These are phyloP conservation scores for Nasturtium officinale DNA, from an alignment of 345 rosid species.

Conservation along the genomic window DNA sequence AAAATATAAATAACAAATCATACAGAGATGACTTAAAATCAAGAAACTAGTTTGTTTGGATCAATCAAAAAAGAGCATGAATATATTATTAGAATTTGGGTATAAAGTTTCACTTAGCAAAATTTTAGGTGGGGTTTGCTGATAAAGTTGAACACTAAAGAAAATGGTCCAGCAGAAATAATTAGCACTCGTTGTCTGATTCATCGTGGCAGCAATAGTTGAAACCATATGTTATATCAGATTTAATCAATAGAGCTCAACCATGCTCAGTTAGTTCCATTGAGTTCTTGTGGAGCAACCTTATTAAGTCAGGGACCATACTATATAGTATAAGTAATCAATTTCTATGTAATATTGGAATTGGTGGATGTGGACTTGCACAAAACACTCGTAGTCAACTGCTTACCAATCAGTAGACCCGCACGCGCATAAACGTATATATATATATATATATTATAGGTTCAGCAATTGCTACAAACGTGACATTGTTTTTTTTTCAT, in stretches of 20 bases:
- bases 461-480: constrained; percentile 24
- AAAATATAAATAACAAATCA: background rate
- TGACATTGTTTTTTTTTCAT: background rate
- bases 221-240: constrained; percentile 13
- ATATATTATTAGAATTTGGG: background rate
- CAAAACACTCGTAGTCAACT: constrained; percentile 9
- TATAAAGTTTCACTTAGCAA: background rate
- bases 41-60: background rate
- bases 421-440: constrained; percentile 29
- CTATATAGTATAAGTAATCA: background rate
- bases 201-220: constrained; percentile 25
- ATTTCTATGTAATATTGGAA: background rate
- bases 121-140: constrained; percentile 17
- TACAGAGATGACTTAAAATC: background rate
- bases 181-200: constrained; percentile 32
- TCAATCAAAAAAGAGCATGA: background rate
- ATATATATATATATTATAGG: background rate
- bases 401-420: constrained; percentile 21
- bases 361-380: background rate
- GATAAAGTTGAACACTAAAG: constrained; percentile 18
- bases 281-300: constrained; percentile 29
- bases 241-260: constrained; percentile 21
- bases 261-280: constrained; percentile 26
- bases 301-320: constrained; percentile 14
- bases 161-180: constrained; percentile 28